Conservation (phyloP, 306 rosid genomes). For the Senna tora region DNA sequence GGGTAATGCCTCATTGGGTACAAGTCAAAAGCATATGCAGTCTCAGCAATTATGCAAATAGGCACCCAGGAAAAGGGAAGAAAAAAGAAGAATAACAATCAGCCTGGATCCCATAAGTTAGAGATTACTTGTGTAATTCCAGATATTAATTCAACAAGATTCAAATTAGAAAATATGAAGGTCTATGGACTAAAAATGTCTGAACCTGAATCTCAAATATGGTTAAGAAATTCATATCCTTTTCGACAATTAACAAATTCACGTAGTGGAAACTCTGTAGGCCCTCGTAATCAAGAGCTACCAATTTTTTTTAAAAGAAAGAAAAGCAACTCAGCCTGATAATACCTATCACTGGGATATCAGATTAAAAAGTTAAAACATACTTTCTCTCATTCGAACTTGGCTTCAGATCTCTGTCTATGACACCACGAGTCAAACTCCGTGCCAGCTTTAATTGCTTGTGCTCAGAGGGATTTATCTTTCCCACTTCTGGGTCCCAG, state of each 20-base stretch:
- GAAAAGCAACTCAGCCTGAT: constrained; percentile 10
- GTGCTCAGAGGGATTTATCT: constrained; percentile 93
- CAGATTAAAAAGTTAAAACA: constrained; percentile 42
- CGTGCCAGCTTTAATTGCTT: constrained; percentile 95
- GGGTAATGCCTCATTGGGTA: constrained; percentile 12
- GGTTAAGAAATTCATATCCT: neutral
- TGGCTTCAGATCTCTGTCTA: constrained; percentile 96
- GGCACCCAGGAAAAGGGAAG: too few relatives aligned
- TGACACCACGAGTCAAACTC: constrained; percentile 95
- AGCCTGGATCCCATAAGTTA: neutral
- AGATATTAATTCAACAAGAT: neutral
- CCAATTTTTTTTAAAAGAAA: neutral
- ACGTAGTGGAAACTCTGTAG: neutral
- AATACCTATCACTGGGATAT: constrained; percentile 26
- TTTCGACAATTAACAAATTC: neutral
- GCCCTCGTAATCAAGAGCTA: neutral
- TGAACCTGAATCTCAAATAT: neutral
- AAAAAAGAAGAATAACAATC: too few relatives aligned
- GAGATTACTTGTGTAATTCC: neutral
- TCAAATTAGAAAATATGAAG: neutral
- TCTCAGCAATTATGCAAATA: neutral
- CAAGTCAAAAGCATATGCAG: neutral
- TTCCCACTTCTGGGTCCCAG: constrained; percentile 97
- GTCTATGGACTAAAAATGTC: neutral
- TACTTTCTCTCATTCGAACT: constrained; percentile 95